Conservation (phyloP, 192 early-diverging fungal genomes). For the Thoreauomyces humboldtii region DNA sequence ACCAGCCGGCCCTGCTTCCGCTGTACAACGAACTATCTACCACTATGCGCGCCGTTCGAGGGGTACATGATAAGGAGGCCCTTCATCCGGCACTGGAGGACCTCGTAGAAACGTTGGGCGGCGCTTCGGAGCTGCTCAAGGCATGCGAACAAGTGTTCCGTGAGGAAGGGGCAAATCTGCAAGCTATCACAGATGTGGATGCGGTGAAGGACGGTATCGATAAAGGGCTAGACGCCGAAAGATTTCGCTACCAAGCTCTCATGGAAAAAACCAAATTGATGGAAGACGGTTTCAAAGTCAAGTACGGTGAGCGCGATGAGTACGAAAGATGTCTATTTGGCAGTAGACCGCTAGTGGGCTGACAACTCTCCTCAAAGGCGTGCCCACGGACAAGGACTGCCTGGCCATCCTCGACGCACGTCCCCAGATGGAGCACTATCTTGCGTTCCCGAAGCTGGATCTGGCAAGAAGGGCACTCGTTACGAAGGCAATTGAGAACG, state of each 20-base stretch:
- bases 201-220: conserved; percentile 21
- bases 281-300: neutral
- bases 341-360: too few species aligned
- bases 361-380: too few species aligned
- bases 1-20: too few species aligned
- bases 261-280: neutral
- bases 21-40: too few species aligned
- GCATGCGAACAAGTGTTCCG: conserved; percentile 7
- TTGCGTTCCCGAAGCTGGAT: neutral
- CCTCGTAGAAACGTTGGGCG: conserved; percentile 12
- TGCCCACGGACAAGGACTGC: neutral
- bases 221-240: conserved; percentile 22
- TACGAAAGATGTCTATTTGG: too few species aligned
- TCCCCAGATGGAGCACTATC: neutral
- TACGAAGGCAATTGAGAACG: conserved; percentile 8
- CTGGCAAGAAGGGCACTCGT: neutral
- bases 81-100: neutral
- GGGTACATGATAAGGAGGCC: too few species aligned
- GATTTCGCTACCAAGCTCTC: neutral
- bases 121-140: neutral
- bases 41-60: too few species aligned
- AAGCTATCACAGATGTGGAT: conserved; percentile 16
- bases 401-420: neutral
- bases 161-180: conserved; percentile 11
- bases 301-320: neutral